These are phyloP conservation scores for Chaetomium fimeti DNA, from an alignment of 495 filamentous ascomycete genomes.

Conservation along the genomic window DNA sequence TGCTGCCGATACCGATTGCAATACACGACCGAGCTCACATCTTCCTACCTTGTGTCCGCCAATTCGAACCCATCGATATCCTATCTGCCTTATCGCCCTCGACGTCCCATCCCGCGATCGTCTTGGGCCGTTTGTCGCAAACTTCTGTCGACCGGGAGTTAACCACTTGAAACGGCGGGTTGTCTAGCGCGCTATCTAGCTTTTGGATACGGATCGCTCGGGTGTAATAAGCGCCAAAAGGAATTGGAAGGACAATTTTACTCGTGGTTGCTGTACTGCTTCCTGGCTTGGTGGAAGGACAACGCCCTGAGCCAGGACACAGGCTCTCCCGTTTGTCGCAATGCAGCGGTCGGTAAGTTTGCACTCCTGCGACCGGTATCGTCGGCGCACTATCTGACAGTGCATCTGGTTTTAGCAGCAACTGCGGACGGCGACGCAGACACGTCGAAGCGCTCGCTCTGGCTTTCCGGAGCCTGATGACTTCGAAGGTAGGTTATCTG, in stretches of 20 bases:
- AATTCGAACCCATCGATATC: not conserved
- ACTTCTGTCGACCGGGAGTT: not conserved
- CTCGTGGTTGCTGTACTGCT: not conserved
- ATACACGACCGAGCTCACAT: not conserved
- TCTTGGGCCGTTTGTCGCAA: not conserved
- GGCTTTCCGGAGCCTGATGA: slow-evolving; percentile 87
- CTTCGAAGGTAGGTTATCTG: slow-evolving; percentile 62
- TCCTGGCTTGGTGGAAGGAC: not conserved
- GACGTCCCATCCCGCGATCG: not conserved
- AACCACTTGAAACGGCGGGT: not conserved
- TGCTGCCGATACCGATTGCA: not conserved
- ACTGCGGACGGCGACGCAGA: slow-evolving; percentile 59
- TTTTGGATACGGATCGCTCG: not conserved
- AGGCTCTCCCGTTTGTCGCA: not conserved
- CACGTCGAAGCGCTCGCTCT: slow-evolving; percentile 67
- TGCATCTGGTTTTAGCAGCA: slow-evolving; percentile 25
- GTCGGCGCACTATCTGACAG: not conserved
- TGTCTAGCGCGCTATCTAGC: not conserved
- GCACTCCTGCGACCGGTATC: too few species aligned
- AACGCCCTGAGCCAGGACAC: not conserved
- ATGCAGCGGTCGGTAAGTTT: slow-evolving; percentile 39
- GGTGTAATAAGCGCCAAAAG: not conserved
- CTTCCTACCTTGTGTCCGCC: not conserved
- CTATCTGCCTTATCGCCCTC: not conserved
- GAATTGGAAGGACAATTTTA: not conserved